These are phyloP conservation scores for Rhipidocladum racemiflorum DNA, from an alignment of 176 grass and related monocot species.

Conservation along the genomic window DNA sequence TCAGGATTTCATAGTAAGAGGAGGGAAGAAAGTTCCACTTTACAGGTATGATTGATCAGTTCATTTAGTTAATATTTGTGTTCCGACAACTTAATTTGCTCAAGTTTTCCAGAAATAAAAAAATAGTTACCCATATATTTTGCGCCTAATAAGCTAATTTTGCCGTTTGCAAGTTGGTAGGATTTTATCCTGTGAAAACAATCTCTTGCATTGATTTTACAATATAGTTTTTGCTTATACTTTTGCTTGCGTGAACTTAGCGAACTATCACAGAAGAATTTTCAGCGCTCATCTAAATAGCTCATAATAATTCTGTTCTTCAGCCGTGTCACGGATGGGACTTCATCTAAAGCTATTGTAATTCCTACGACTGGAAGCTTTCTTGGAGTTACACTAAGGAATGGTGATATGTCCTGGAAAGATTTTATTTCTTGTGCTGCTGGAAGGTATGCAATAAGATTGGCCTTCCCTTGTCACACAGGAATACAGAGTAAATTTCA, in stretches of 20 bases:
- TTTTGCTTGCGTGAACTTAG: neutral
- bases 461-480: neutral
- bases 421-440: constrained; percentile 60
- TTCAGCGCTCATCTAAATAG: neutral
- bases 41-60: constrained; percentile 63
- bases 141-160: too few relatives aligned
- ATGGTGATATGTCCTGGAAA: constrained; percentile 81
- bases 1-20: constrained; percentile 94
- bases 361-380: constrained; percentile 55
- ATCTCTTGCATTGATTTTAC: neutral
- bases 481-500: too few relatives aligned
- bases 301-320: constrained; percentile 26
- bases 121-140: too few relatives aligned
- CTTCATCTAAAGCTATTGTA: constrained; percentile 68
- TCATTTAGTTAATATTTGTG: neutral
- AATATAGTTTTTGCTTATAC: neutral
- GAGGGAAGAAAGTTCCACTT: constrained; percentile 79
- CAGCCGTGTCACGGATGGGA: constrained; percentile 74
- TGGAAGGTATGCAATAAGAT: constrained; percentile 40
- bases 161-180: neutral
- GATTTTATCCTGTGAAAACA: neutral
- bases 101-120: neutral
- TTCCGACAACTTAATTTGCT: constrained; percentile 13
- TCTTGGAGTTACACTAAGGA: constrained; percentile 64
- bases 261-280: neutral